Conservation (phyloP, 371 early-diverging fungal species). For the Actinomucor elegans region DNA sequence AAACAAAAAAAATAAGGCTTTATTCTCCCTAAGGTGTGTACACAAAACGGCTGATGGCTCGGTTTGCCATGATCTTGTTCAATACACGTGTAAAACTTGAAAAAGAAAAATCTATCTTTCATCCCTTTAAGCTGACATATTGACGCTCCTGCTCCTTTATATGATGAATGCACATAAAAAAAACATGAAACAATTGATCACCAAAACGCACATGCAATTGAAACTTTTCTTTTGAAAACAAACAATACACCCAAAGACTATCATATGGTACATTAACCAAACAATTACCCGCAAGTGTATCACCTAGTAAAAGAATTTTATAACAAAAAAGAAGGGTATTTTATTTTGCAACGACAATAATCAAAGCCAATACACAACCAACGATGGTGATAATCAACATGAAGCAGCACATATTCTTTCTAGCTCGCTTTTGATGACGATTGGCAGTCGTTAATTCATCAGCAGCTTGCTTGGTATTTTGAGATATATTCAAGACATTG, state of each 20-base stretch:
- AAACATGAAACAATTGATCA: no score
- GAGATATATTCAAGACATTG: constrained; percentile 80
- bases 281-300: no score
- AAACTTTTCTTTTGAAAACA: not conserved
- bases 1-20: not conserved
- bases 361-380: constrained; percentile 45
- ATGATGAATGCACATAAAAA: no score
- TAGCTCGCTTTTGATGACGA: constrained; percentile 75
- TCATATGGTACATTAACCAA: no score
- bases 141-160: no score
- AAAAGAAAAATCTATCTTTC: not conserved
- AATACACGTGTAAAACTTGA: constrained; percentile 1
- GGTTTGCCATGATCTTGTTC: constrained; percentile 7
- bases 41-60: not conserved
- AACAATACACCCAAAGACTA: no score
- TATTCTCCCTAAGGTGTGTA: not conserved
- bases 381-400: constrained; percentile 71
- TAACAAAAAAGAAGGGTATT: not conserved
- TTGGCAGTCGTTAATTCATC: constrained; percentile 80
- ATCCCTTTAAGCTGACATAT: not conserved
- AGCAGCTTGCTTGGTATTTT: constrained; percentile 77
- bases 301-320: no score
- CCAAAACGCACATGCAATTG: no score
- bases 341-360: constrained; percentile 50
- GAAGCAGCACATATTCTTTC: constrained; percentile 81